Base-by-base conservation (phyloP, 2,329 filamentous ascomycete genomes). In the Aspergillus puulaauensis region DNA sequence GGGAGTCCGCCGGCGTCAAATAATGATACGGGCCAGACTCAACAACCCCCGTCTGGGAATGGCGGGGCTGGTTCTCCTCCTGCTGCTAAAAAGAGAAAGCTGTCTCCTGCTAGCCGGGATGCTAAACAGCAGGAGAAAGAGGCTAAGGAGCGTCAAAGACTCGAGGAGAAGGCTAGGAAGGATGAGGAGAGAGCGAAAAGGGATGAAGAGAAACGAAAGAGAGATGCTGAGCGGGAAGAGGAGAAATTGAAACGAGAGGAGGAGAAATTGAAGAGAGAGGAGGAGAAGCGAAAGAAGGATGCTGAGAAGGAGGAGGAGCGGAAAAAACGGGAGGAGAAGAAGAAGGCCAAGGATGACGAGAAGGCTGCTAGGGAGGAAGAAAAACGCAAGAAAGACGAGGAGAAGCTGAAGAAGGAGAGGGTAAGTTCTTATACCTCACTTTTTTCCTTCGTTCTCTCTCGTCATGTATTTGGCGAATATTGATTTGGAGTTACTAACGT, bases 341-440 rank as follows among this genome's bases (percentile, higher is more conserved):
- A 67, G 56, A 75, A 77, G 48, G 78, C 80, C 60, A 76, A 74
- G 59, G 73, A 75, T 54, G 78, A 80, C 58, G 80, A 79, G 39
- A 62, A 63, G 33, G 61, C 59, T 21, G 62, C 61, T 11, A 64
- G 63, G 49, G 75, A 77, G 43, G 76, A 77, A 52, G 78, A 81
- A 58, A 77, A 77, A 64, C 69, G 69, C 27, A 81, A 80, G 67
- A 82, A 80, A 61, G 76, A 79, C 33, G 74, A 71, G 61, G 79
- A 80, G 68, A 61, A 54, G 51, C 21, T 59, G 48, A 79, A 79
- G 65, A 80, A 79, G 58, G 75, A 77, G 48, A 74, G 68, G 62
- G 77, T 79, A 66, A 57, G 73, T 64, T 48, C 24, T 63, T 52
- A 11, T 66, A 67, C 57, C 52, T 11, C 66, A 68, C 58, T 69